Evolutionary conservation across 306 rosid genomes (phyloP), one percentile per base, ranked within the genome.

Genomic region (Prunus armeniaca): DNA sequence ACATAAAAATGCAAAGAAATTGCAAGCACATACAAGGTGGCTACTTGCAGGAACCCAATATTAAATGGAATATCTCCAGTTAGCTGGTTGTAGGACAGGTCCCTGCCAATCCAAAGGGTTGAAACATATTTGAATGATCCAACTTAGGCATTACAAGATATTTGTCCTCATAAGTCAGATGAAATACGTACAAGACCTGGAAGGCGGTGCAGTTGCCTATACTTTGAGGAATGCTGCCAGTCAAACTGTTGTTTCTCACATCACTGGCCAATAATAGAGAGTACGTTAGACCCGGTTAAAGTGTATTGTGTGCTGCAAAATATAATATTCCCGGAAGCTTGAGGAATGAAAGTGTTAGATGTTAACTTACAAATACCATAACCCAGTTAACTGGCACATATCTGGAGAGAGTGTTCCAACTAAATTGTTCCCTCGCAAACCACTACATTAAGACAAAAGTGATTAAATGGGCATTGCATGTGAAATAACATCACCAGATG

Each of bases 291-390:
- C 56, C 9, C 8, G 15, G 27, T 68, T 28, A 6, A 13, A 18
- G 12, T 47, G 65, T 65, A 61, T 50, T 9, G 5, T 52, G 15
- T 11, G 19, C n/a, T 52, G 34, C n/a, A 71, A 20, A 27, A 56
- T 13, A 50, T 38, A 11, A 63, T 65, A 22, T 49, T 25, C 45
- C 11, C 10, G 12, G 43, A 62, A 43, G 19, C 6, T 15, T 50
- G 38, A 27, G 15, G 62, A 67, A 49, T n/a, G 61, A 76, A 74
- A 74, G 41, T 58, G 15, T 61, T 72, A 14, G 49, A 43, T 63
- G 68, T 20, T 10, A 12, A 96, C 99, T 92, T 91, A 96, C 99
- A 96, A 96, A 62, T 93, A 96, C 99, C 99, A 96, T 76, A 96
- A 78, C 30, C 96, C 98, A 65, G 99, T 91, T 69, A 93, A 83